These are phyloP conservation scores for Vishniacozyma victoriae DNA, from an alignment of 768 basidiomycete genomes.

Conservation along the genomic window DNA sequence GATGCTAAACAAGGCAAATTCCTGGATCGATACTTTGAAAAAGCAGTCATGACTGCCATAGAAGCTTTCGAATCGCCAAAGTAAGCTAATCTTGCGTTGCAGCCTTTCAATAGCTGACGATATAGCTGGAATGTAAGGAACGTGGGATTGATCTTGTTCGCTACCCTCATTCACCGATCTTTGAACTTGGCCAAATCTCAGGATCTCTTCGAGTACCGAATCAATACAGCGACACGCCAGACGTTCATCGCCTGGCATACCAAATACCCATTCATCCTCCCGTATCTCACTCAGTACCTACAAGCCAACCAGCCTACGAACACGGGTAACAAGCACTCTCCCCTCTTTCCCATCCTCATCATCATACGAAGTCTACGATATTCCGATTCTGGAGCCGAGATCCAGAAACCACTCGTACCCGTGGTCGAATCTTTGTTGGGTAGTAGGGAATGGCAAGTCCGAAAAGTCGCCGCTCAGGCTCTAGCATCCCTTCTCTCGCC, in stretches of 20 bases:
- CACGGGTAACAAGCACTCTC: conserved; percentile 16
- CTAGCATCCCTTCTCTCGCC: conserved; percentile 25
- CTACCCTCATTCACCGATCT: conserved; percentile 36
- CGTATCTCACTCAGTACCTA: conserved; percentile 18
- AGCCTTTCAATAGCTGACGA: background rate
- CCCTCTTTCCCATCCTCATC: conserved; percentile 39
- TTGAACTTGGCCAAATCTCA: conserved; percentile 27
- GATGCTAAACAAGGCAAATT: conserved; percentile 35
- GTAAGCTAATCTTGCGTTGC: conserved; percentile 20
- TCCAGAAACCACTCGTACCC: conserved; percentile 12
- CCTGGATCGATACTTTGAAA: conserved; percentile 36
- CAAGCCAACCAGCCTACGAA: background rate
- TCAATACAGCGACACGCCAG: conserved; percentile 19
- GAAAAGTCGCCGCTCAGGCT: conserved; percentile 39
- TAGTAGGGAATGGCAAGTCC: conserved; percentile 28
- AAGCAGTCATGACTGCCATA: conserved; percentile 31
- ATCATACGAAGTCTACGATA: conserved; percentile 34
- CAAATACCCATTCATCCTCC: conserved; percentile 31
- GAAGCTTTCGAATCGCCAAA: conserved; percentile 36
- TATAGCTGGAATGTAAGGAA: conserved; percentile 46
- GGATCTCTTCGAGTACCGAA: conserved; percentile 23
- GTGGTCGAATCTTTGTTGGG: conserved; percentile 20
- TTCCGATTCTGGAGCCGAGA: conserved; percentile 4
- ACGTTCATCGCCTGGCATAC: conserved; percentile 31
- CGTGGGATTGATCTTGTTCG: conserved; percentile 43